Evolutionary conservation across 176 grass and related monocot species (phyloP), one percentile per base, ranked within the genome.

Genomic region (Aegilops longissima): DNA sequence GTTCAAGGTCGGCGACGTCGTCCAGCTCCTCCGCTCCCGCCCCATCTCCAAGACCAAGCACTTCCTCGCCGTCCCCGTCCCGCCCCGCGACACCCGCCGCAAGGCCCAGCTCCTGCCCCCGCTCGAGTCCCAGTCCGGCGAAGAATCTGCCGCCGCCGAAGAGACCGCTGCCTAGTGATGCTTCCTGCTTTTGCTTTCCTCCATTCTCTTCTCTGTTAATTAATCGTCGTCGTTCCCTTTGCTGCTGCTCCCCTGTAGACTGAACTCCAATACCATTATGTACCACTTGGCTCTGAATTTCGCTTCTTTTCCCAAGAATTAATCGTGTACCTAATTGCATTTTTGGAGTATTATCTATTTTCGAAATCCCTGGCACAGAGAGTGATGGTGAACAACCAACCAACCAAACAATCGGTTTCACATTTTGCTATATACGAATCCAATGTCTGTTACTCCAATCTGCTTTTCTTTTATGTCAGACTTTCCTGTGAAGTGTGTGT

Each of bases 41-140:
- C 97, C 94, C 90, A 94, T 98, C 85, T 96, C 93, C 92, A 98
- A 98, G 90, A 94, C 92, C 90, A 98, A 98, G 90, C 79, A 93
- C 88, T 91, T 92, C 90, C 20, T 98, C 58, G 94, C 94, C 82
- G 23, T 98, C 70, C 90, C 93, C 27, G 72, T 89, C 6, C 61
- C 90, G 27, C 83, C 90, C 9, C 87, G 88, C 33, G 84, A 92
- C 70, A 86, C 88, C 30, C 90, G 86, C 65, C 89, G 81, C 89
- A 91, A 84, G 76, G 74, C 77, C 2, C 88, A 90, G 80, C 90
- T 95, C 72, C 88, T 75, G 0, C 79, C 87, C 8, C 88, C 86
- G 0, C 88, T 84, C 40, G 71, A 92, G 84, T 92, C 90, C 8
- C 42, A 90, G 80, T 2, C 36, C 68, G 18, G 3, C 5, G 4